Evolutionary conservation across 768 basidiomycete genomes (phyloP), one percentile per base, ranked within the genome.

Genomic region (Podaxis carcinomalis): DNA sequence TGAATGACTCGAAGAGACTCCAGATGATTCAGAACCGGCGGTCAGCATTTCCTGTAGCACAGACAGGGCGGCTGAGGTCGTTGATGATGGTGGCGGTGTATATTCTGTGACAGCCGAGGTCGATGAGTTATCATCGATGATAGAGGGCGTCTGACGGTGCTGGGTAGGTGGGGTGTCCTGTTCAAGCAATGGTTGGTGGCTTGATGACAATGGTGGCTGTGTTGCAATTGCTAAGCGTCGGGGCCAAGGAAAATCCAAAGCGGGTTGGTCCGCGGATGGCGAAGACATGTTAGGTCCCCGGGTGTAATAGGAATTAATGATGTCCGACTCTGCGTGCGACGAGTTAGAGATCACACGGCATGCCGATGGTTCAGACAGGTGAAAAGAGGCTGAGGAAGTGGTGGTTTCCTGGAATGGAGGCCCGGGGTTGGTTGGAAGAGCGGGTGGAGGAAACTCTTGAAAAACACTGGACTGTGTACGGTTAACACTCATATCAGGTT

Each of bases 121-220:
- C 10, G 57, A 50, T 14, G 57, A 59, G 23, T 59, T 59, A 21
- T 59, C 57, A 51, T 59, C 57, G 27, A 59, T 42, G n/a, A 59
- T 27, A 25, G 57, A 59, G 5, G 50, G 57, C 16, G 49, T 51
- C 36, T 40, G 49, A 28, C 25, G 49, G 3, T 27, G 49, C 14
- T 51, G 21, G 37, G 57, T 16, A 3, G 14, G 27, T 21, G 49
- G 23, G n/a, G 28, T 14, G 35, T 49, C 56, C 13, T 57, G 56
- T 32, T 59, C 57, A 10, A 51, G n/a, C 5, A 51, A 32, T 4
- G 50, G 49, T 32, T 37, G 50, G 44, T 50, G 46, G 6, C 32
- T 35, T 19, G 46, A 46, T n/a, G 46, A 37, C 3, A 13, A 10
- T 13, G 19, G 57, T 57, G 57, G 57, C 57, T 49, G 57, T 57